Conservation (phyloP, 148 eudicot genomes). For the Chenopodium quinoa region DNA sequence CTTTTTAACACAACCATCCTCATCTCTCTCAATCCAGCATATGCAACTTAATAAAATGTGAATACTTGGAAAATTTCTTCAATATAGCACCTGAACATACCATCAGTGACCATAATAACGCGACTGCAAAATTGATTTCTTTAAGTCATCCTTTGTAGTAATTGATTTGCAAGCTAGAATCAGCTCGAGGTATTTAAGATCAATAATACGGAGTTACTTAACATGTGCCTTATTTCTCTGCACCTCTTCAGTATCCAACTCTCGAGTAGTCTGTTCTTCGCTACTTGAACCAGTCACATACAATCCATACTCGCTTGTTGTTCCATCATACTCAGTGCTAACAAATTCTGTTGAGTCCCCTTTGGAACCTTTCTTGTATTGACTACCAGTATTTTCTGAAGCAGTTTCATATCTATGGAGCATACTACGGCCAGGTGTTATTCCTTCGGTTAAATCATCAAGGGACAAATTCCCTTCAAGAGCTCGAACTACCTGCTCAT, state of each 20-base stretch:
- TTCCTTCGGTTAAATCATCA: slow-evolving; percentile 62
- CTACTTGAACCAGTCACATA: slow-evolving; percentile 61
- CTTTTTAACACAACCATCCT: no score
- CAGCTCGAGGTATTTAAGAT: not conserved
- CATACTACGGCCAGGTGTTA: slow-evolving; percentile 60
- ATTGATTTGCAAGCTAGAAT: not conserved
- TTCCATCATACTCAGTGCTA: slow-evolving; percentile 49
- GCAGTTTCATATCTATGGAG: slow-evolving; percentile 48
- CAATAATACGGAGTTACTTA: not conserved
- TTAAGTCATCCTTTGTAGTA: not conserved
- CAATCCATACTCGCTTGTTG: slow-evolving; percentile 63
- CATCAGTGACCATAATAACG: not conserved
- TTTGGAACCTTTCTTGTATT: slow-evolving; percentile 46
- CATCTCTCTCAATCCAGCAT: not conserved
- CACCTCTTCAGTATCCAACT: slow-evolving; percentile 44
- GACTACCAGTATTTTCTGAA: slow-evolving; percentile 48
- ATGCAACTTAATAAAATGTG: no score
- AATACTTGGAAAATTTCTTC: no score
- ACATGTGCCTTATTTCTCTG: slow-evolving; percentile 11
- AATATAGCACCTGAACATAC: not conserved
- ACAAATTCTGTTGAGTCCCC: slow-evolving; percentile 16
- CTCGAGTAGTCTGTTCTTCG: slow-evolving; percentile 49
- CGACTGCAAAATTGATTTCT: not conserved
- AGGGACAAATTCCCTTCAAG: slow-evolving; percentile 78
- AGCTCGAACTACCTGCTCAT: slow-evolving; percentile 68